A percentile compares a stretch with the other conserved stretches of the same genome.
These are phyloP conservation scores for Polygonum aviculare DNA, from an alignment of 148 eudicot genomes.

Conservation along the genomic window DNA sequence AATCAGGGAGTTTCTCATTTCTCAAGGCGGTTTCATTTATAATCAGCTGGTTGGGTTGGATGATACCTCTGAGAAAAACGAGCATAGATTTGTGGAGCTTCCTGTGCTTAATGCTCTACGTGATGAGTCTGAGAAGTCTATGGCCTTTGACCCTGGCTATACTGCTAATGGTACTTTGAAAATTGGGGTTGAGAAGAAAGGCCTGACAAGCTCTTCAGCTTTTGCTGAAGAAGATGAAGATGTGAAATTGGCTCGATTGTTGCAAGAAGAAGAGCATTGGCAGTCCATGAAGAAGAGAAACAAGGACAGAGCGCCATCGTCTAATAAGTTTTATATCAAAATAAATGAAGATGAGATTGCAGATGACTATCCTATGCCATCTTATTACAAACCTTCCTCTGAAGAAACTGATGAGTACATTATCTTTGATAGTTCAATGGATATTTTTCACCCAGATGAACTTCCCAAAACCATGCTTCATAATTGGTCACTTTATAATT, in stretches of 20 bases:
- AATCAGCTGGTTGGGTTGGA: slow-evolving; percentile 87
- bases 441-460: slow-evolving; percentile 46
- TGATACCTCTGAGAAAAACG: slow-evolving; percentile 54
- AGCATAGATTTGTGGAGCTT: slow-evolving; percentile 41
- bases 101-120: slow-evolving; percentile 63
- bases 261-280: slow-evolving; percentile 91
- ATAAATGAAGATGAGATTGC: slow-evolving; percentile 99
- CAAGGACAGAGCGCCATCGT: slow-evolving; percentile 33
- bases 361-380: slow-evolving; percentile 86
- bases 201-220: slow-evolving; percentile 15
- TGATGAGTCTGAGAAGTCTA: slow-evolving; percentile 50
- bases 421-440: slow-evolving; percentile 55
- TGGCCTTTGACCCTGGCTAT: slow-evolving; percentile 17
- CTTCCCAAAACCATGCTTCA: slow-evolving; percentile 93
- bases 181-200: slow-evolving; percentile 28
- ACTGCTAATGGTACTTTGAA: slow-evolving; percentile 31
- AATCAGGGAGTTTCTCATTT: slow-evolving; percentile 69
- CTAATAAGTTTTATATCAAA: slow-evolving; percentile 68
- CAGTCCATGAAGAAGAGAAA: slow-evolving; percentile 55
- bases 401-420: slow-evolving; percentile 91
- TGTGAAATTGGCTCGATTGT: slow-evolving; percentile 57
- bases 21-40: slow-evolving; percentile 85
- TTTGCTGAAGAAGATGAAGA: slow-evolving; percentile 63
- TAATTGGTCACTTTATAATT: slow-evolving; percentile 88
- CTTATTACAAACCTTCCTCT: slow-evolving; percentile 57